Percentiles rank a stretch among this genome's conserved stretches.
Conservation (phyloP, 257 asterid genomes). For the Fraxinus anomala region DNA sequence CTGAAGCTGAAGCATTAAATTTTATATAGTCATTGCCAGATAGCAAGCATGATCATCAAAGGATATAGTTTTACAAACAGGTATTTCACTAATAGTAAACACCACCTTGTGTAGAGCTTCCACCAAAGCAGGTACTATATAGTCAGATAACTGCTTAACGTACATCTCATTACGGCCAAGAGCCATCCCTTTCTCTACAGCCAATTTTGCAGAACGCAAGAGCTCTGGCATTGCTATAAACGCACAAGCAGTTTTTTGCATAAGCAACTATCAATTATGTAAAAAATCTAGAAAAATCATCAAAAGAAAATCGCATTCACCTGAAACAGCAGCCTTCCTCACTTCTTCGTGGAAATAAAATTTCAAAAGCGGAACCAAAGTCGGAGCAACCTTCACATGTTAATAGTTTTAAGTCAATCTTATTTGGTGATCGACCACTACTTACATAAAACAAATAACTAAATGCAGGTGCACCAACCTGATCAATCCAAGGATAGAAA, state of each 20-base stretch:
- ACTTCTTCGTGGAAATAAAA: conserved; percentile 99
- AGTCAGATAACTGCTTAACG: conserved; percentile 76
- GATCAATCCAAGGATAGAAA: conserved; percentile 97
- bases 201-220: conserved; percentile 83
- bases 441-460: conserved; percentile 14
- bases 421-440: conserved; percentile 17
- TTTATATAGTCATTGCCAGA: conserved; percentile 28
- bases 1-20: conserved; percentile 21
- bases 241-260: conserved; percentile 15
- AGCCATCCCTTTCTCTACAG: conserved; percentile 91
- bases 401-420: conserved; percentile 3
- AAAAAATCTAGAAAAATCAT: background rate
- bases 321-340: conserved; percentile 96
- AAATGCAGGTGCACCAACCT: conserved; percentile 54
- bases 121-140: conserved; percentile 73
- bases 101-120: conserved; percentile 84
- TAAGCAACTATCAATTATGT: background rate
- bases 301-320: conserved; percentile 39
- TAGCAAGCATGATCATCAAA: conserved; percentile 13
- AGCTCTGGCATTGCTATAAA: conserved; percentile 91
- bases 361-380: conserved; percentile 82
- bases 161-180: conserved; percentile 77
- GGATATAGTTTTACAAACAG: background rate
- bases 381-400: conserved; percentile 78
- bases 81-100: conserved; percentile 1